Base-by-base conservation (phyloP, 176 grass and related monocot species). In the Oryza longistaminata region DNA sequence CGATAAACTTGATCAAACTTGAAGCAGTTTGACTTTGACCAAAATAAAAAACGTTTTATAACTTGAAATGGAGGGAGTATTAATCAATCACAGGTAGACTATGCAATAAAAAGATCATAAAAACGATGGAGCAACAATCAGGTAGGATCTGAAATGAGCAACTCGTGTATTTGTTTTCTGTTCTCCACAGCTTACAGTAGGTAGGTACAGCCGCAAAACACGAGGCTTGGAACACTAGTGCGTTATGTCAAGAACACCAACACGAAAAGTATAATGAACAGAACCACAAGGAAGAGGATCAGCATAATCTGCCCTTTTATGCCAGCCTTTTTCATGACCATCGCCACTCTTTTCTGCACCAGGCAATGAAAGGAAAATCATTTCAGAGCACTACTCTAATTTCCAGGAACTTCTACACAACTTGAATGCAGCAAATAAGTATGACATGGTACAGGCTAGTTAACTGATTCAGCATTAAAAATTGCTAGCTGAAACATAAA, bases 261-360 rank as follows among this genome's bases (percentile, higher is more conserved):
- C 61, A 96, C 90, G 65, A 99, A 99, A 66, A 99, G 96, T 87
- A 99, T 81, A 27, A 99, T 94, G 75, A 99, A 99, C 10, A 99
- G 78, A 62, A 92, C 74, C 19, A 94, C 74, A 71, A 96, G 92
- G 85, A 99, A 94, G 22, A 78, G 83, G 75, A 99, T 94, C 90
- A 99, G 70, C 90, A 96, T 78, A 26, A 94, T 87, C 83, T 96
- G 93, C 65, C 91, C 93, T 76, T 99, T 99, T 11, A 91, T 94
- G 50, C 96, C 85, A 7, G 93, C 93, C 86, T 99, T 99, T 78
- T 96, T 99, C 93, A 99, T 94, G 19, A 96, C 90, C 88, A 91
- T 93, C 6, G 90, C 91, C 73, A 99, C 93, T 80, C 80, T 92
- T 92, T 94, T 99, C 96, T 99, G 93, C 77, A 87, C 49, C 13